phyloP scores from a whole-genome alignment of 345 rosid species.

The Syzygium aromaticum region DNA sequence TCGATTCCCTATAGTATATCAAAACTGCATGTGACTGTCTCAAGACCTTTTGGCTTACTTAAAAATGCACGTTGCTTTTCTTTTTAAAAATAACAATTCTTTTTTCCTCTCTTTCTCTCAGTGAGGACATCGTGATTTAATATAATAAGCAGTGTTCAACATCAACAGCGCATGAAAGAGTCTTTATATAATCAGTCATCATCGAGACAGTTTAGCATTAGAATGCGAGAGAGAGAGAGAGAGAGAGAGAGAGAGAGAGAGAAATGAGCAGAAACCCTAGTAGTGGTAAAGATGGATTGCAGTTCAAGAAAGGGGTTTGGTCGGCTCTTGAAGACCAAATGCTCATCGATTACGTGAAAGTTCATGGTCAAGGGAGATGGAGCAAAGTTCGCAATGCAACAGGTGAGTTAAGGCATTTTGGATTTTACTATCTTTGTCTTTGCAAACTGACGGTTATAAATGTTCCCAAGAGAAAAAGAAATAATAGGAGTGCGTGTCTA shows the following conservation, averaged over 20 bases:
- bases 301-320: slow-evolving; percentile 5
- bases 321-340: neutral
- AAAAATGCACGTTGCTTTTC: neutral
- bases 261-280: neutral
- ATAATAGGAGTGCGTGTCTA: neutral
- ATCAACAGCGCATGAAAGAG: neutral
- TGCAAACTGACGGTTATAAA: neutral
- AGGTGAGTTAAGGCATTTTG: neutral
- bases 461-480: neutral
- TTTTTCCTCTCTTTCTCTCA: neutral
- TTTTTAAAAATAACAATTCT: neutral
- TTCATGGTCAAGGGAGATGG: slow-evolving; percentile 6
- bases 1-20: neutral
- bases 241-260: neutral
- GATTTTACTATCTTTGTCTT: neutral
- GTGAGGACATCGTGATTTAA: neutral
- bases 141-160: neutral
- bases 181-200: neutral
- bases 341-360: slow-evolving; percentile 2
- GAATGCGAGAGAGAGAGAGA: neutral
- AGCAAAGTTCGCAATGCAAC: neutral
- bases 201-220: neutral
- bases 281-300: neutral
- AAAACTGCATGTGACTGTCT: neutral
- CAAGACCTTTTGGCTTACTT: no score